These are phyloP conservation scores for Oxytropis ochrocephala DNA, from an alignment of 306 rosid species.

Conservation along the genomic window DNA sequence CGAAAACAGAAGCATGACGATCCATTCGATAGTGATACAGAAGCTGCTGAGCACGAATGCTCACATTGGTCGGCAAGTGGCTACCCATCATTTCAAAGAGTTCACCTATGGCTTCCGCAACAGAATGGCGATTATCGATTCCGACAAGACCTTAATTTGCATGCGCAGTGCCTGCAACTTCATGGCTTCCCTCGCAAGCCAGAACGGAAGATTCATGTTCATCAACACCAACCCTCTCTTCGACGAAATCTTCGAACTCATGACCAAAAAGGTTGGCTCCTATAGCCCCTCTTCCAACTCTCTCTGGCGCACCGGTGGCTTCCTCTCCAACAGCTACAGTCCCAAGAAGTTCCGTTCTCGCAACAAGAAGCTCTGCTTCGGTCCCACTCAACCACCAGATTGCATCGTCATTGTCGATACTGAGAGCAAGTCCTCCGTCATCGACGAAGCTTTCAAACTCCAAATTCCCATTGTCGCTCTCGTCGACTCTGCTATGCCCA, in stretches of 20 bases:
- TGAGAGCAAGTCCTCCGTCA: slow-evolving; percentile 53
- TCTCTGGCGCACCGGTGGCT: slow-evolving; percentile 78
- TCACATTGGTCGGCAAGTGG: slow-evolving; percentile 59
- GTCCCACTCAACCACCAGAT: slow-evolving; percentile 69
- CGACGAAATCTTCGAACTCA: slow-evolving; percentile 68
- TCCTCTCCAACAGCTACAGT: slow-evolving; percentile 61
- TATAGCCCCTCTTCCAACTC: slow-evolving; percentile 37
- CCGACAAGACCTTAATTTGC: slow-evolving; percentile 66
- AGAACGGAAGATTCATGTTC: slow-evolving; percentile 75
- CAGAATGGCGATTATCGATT: slow-evolving; percentile 61
- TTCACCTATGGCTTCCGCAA: slow-evolving; percentile 71
- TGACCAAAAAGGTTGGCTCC: slow-evolving; percentile 55
- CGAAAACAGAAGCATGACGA: slow-evolving; percentile 32
- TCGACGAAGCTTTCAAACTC: slow-evolving; percentile 56
- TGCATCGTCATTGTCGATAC: slow-evolving; percentile 65
- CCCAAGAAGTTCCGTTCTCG: slow-evolving; percentile 86
- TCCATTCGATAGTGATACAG: slow-evolving; percentile 70
- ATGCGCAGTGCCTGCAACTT: slow-evolving; percentile 71
- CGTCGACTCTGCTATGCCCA: slow-evolving; percentile 60
- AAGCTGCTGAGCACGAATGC: slow-evolving; percentile 72
- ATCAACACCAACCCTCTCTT: slow-evolving; percentile 71
- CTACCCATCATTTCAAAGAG: slow-evolving; percentile 57
- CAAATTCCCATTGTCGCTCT: slow-evolving; percentile 75
- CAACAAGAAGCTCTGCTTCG: slow-evolving; percentile 60
- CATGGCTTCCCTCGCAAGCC: slow-evolving; percentile 57